phyloP scores from a whole-genome alignment of 805 yeast genomes.

The Dipodascus albidus region DNA sequence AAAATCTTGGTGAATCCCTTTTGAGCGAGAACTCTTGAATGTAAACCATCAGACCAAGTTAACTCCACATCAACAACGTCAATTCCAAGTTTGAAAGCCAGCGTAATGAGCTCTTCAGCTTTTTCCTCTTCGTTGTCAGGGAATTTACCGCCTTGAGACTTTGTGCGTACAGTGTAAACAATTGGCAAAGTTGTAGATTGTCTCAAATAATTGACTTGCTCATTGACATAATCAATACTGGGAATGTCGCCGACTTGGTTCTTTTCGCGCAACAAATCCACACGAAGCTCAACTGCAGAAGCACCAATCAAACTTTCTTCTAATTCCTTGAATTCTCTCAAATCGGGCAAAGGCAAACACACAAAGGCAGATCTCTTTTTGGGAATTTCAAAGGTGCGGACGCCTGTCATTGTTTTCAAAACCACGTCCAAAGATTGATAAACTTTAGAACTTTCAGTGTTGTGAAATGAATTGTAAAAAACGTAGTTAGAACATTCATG shows the following conservation, averaged over 20 bases:
- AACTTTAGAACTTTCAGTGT: constrained; percentile 34
- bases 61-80: constrained; percentile 76
- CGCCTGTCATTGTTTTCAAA: constrained; percentile 53
- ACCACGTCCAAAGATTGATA: constrained; percentile 48
- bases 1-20: constrained; percentile 60
- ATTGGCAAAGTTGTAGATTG: constrained; percentile 58
- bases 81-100: constrained; percentile 69
- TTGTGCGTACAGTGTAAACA: constrained; percentile 68
- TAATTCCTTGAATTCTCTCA: constrained; percentile 37
- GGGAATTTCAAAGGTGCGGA: constrained; percentile 30
- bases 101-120: constrained; percentile 39
- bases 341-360: constrained; percentile 58
- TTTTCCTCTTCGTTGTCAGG: constrained; percentile 42
- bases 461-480: constrained; percentile 69
- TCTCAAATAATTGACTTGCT: constrained; percentile 63
- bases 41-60: constrained; percentile 46
- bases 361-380: constrained; percentile 47
- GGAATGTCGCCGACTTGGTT: constrained; percentile 22
- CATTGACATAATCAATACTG: constrained; percentile 43
- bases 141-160: constrained; percentile 73
- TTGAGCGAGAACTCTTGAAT: constrained; percentile 38
- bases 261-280: constrained; percentile 48
- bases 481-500: constrained; percentile 65
- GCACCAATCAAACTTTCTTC: constrained; percentile 53
- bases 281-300: constrained; percentile 74